Evolutionary conservation across 495 filamentous ascomycete genomes (phyloP).

Genomic region (Lindgomyces ingoldianus): DNA sequence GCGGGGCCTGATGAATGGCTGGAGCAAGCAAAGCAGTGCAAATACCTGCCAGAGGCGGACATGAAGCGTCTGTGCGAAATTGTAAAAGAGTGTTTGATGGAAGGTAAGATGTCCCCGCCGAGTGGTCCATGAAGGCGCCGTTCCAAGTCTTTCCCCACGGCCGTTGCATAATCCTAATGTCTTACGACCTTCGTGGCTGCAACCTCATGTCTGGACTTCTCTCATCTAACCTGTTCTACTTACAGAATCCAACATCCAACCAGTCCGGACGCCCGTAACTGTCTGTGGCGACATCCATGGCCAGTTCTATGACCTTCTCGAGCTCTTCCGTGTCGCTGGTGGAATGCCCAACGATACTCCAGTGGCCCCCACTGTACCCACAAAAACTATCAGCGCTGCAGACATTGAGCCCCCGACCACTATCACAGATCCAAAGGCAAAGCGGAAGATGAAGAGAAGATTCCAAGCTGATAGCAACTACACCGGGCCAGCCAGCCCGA

Average conservation of each 20-base stretch:
- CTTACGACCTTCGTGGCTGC: too few relatives aligned
- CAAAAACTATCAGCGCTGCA: conserved; percentile 70
- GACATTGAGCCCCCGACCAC: conserved; percentile 85
- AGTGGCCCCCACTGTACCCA: conserved; percentile 38
- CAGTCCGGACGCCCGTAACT: conserved; percentile 93
- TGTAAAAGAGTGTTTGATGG: conserved; percentile 97
- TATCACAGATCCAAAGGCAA: conserved; percentile 80
- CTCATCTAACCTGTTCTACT: not conserved
- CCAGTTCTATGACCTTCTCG: conserved; percentile 97
- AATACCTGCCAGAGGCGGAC: conserved; percentile 88
- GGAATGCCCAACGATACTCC: conserved; percentile 85
- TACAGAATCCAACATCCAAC: conserved; percentile 95
- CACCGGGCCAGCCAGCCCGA: conserved; percentile 42
- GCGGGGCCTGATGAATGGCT: conserved; percentile 96
- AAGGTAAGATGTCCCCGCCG: conserved; percentile 59
- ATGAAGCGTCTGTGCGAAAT: conserved; percentile 99
- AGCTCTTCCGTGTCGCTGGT: conserved; percentile 93
- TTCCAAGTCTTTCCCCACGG: not conserved
- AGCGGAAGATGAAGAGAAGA: conserved; percentile 68
- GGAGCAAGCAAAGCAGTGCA: conserved; percentile 90
- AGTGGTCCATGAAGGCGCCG: not conserved
- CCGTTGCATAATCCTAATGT: too few relatives aligned
- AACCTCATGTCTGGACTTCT: not conserved
- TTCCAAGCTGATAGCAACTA: conserved; percentile 47
- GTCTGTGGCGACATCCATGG: conserved; percentile 98